Conservation (phyloP, 768 basidiomycete species). For the Suillus luteus region DNA sequence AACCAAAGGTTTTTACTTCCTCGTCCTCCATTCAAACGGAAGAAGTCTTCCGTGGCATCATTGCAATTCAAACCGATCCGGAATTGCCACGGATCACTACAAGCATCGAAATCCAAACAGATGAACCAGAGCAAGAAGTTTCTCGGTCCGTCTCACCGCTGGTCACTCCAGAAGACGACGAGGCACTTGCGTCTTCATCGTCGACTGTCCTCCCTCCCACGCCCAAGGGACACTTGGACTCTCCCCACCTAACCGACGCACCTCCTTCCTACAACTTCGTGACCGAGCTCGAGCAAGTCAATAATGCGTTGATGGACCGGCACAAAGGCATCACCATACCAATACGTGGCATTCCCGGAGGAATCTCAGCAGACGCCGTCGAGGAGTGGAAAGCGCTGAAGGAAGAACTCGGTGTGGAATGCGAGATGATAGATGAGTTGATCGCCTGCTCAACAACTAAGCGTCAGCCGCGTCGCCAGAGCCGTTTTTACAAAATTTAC, state of each 20-base stretch:
- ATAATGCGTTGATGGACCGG: slow-evolving; percentile 68
- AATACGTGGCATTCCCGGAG: slow-evolving; percentile 45
- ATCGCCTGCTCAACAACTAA: slow-evolving; percentile 47
- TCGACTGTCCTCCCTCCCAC: slow-evolving; percentile 74
- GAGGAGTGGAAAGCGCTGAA: slow-evolving; percentile 83
- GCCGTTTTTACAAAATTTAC: slow-evolving; percentile 83
- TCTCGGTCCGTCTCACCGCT: slow-evolving; percentile 50
- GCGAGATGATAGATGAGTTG: slow-evolving; percentile 73
- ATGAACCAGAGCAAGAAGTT: slow-evolving; percentile 28
- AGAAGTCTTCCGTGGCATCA: slow-evolving; percentile 21
- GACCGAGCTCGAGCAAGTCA: slow-evolving; percentile 44
- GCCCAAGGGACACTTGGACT: slow-evolving; percentile 49
- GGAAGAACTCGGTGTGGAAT: slow-evolving; percentile 77
- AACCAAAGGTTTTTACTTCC: slow-evolving; percentile 46
- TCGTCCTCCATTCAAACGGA: slow-evolving; percentile 65
- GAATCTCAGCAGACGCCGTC: slow-evolving; percentile 63
- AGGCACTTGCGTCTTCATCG: slow-evolving; percentile 70
- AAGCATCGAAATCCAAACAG: slow-evolving; percentile 70
- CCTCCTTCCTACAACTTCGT: slow-evolving; percentile 77
- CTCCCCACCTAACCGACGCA: slow-evolving; percentile 44
- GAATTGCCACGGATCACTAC: slow-evolving; percentile 37
- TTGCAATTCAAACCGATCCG: slow-evolving; percentile 42
- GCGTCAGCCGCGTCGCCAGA: slow-evolving; percentile 39
- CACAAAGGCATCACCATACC: slow-evolving; percentile 59
- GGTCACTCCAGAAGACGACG: slow-evolving; percentile 39